Evolutionary conservation across 2,329 filamentous ascomycete genomes (phyloP), one percentile per base, ranked within the genome.

Genomic region (Cytospora schulzeri): DNA sequence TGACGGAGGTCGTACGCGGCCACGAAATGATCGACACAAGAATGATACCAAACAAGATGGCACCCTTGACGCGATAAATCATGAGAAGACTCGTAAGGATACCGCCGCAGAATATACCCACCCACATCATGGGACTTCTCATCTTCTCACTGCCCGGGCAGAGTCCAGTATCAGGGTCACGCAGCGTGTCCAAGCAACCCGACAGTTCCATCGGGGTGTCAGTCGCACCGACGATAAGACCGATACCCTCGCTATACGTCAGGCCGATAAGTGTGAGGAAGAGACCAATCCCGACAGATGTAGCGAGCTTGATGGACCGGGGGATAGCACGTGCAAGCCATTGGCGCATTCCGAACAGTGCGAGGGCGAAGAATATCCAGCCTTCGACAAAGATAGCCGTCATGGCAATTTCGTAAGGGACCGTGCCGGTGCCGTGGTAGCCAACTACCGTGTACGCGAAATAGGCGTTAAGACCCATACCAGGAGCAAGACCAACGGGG

Each of bases 341-440:
- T 75, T 96, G 92, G 17, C 92, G 89, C 79, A 96, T 84, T 45
- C 92, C 92, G 60, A 93, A 81, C 41, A 96, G 74, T 1, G 92
- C 92, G 50, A 96, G 83, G 1, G 80, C 90, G 58, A 96, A 86
- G 77, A 96, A 96, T 67, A 96, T 88, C 75, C 91, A 91, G 45
- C 92, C 92, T 76, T 96, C 92, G 17, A 95, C 89, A 73, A 96
- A 96, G 69, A 95, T 92, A 61, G 92, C 92, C 4, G 92, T 95
- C 45, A 96, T 79, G 38, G 92, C 92, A 51, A 93, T 83, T 60
- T 84, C 76, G 73, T 91, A 96, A 1, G 91, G 87, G 11, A 96
- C 88, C 41, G 83, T 81, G 2, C 91, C 91, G 26, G 81, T 84
- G 52, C 92, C 92, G 73, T 93, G 88, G 71, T 81, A 86, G 4